Evolutionary conservation across 768 basidiomycete genomes (phyloP).

Genomic region (Trametopsis cervina): DNA sequence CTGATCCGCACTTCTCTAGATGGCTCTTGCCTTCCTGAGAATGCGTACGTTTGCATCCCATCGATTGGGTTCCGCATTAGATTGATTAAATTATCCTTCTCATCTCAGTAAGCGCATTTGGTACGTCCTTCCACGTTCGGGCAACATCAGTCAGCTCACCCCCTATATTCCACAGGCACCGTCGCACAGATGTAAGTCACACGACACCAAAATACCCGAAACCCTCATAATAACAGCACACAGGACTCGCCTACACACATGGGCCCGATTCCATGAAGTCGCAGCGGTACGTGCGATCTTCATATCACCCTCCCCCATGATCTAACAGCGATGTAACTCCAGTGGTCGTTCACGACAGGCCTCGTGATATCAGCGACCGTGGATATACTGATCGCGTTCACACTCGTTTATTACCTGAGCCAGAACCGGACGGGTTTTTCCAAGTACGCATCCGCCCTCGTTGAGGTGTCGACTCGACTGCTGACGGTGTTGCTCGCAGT

Average conservation of each 20-base stretch:
- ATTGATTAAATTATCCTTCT: not conserved
- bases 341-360: constrained; percentile 14
- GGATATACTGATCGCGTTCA: constrained; percentile 9
- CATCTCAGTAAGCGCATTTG: constrained; percentile 12
- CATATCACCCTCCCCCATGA: not conserved
- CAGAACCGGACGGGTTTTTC: constrained; percentile 10
- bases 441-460: not conserved
- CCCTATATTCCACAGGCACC: not conserved
- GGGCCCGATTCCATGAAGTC: constrained; percentile 2
- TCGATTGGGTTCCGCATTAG: not conserved
- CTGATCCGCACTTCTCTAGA: not conserved
- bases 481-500: constrained; percentile 4
- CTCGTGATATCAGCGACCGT: constrained; percentile 8
- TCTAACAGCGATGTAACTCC: not conserved
- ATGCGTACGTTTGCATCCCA: constrained; percentile 6
- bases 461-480: not conserved
- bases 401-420: constrained; percentile 9
- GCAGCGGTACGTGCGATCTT: constrained; percentile 4
- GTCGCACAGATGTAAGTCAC: constrained; percentile 4
- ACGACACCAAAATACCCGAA: not conserved
- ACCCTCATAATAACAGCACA: not conserved
- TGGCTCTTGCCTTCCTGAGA: constrained; percentile 2
- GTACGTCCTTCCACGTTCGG: not conserved
- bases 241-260: constrained; percentile 5
- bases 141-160: not conserved